A percentile compares a stretch with the other conserved stretches of the same genome.
phyloP scores from a whole-genome alignment of 2,329 filamentous ascomycete species.

The Penicillium decumbens region DNA sequence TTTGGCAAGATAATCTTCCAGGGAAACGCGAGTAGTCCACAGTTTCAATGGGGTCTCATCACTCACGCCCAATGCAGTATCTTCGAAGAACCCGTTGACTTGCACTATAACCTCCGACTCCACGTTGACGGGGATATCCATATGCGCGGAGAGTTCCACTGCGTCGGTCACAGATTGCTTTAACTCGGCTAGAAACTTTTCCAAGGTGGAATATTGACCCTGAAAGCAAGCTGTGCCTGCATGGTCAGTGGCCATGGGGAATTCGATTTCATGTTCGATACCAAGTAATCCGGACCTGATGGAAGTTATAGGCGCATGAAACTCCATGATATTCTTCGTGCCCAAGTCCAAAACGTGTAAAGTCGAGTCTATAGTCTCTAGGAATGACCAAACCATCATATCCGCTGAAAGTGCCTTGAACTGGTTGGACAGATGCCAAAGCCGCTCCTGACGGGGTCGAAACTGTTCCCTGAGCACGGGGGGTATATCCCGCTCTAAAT shows the following conservation, averaged over 20 bases:
- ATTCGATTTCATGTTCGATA: constrained; percentile 33
- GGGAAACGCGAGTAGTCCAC: constrained; percentile 28
- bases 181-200: constrained; percentile 26
- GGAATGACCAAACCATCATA: constrained; percentile 59
- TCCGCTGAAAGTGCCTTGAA: constrained; percentile 57
- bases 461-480: constrained; percentile 50
- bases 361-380: constrained; percentile 59
- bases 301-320: constrained; percentile 57
- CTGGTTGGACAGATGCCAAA: constrained; percentile 50
- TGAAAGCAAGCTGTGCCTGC: constrained; percentile 31
- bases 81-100: constrained; percentile 58
- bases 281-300: constrained; percentile 32
- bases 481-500: constrained; percentile 51
- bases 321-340: constrained; percentile 47
- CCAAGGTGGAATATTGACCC: constrained; percentile 26
- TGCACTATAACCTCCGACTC: constrained; percentile 55
- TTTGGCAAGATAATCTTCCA: constrained; percentile 50
- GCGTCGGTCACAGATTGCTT: constrained; percentile 18
- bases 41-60: constrained; percentile 37
- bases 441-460: constrained; percentile 47
- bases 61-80: constrained; percentile 53
- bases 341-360: constrained; percentile 44
- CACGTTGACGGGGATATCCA: constrained; percentile 48
- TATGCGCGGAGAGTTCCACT: constrained; percentile 23
- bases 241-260: constrained; percentile 31